Base-by-base conservation (phyloP, 257 asterid genomes). In the Coffea canephora region DNA sequence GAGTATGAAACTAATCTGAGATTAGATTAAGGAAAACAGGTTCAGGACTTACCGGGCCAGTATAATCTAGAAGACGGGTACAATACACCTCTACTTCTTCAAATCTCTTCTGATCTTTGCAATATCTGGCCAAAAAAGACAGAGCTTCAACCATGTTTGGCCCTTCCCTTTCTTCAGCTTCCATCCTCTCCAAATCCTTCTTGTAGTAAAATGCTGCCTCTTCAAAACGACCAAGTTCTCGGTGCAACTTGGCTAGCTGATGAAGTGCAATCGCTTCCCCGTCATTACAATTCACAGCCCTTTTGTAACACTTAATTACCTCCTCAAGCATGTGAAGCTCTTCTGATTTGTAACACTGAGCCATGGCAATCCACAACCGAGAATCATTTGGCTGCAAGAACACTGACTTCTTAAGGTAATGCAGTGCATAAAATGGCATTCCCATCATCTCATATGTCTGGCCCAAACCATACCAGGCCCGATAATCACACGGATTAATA, bases 401-500 rank as follows among this genome's bases (percentile, higher is more conserved):
- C 49, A 92, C 98, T 0, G 99, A 89, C 85, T 94, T 94, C 59
- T 91, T 96, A 50, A 96, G 94, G 81, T 96, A 96, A 83, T 96
- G 97, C 48, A 96, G 96, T 3, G 99, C 98, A 55, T 92, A 96
- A 75, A 87, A 88, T 31, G 97, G 98, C 97, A 94, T 94, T 75
- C 94, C 97, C 95, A 96, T 87, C 96, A 96, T 94, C 80, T 96
- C 99, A 50, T 96, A 96, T 0, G 97, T 97, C 83, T 96, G 99
- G 61, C 99, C 99, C 74, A 96, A 82, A 46, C 99, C 98, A 75
- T 96, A 96, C 99, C 98, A 96, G n/a, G 98, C 99, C 66, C 99
- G 91, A 78, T 94, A 94, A 83, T 96, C 99, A 75, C 98, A 92
- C 1, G 97, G 89, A 81, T 88, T 92, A 75, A 96, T 94, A 86